Evolutionary conservation across 345 rosid species (phyloP).

Genomic region (Iberis pinnata): DNA sequence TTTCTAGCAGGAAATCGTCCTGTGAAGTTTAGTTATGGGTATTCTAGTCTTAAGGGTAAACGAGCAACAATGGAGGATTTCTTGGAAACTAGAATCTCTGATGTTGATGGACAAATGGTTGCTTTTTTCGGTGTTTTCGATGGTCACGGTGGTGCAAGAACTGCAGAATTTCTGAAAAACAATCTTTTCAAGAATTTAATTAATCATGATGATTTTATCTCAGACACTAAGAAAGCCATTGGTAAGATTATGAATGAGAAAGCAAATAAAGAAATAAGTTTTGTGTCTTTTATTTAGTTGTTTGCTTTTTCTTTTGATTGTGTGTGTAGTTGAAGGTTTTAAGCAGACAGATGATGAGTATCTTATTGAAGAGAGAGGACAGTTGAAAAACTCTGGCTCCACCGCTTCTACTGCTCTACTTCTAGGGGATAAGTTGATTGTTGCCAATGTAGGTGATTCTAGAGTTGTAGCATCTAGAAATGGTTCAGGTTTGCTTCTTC

Average conservation of each 20-base stretch:
- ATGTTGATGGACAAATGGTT: slow-evolving; percentile 90
- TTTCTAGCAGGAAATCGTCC: slow-evolving; percentile 36
- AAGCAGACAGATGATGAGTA: slow-evolving; percentile 80
- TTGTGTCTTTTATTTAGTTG: not conserved
- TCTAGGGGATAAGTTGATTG: slow-evolving; percentile 77
- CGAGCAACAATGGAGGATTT: slow-evolving; percentile 96
- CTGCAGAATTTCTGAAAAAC: slow-evolving; percentile 87
- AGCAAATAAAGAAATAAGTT: not conserved
- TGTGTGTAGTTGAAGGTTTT: slow-evolving; percentile 76
- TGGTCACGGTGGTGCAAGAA: slow-evolving; percentile 97
- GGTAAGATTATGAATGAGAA: slow-evolving; percentile 42
- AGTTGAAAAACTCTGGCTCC: slow-evolving; percentile 86
- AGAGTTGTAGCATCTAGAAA: slow-evolving; percentile 89
- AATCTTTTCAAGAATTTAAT: slow-evolving; percentile 86
- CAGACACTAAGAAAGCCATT: slow-evolving; percentile 87
- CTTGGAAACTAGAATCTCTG: slow-evolving; percentile 89
- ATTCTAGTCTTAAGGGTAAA: slow-evolving; percentile 87
- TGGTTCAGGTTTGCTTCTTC: slow-evolving; percentile 51
- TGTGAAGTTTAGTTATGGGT: slow-evolving; percentile 94
- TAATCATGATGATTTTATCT: slow-evolving; percentile 66
- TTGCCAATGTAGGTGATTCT: slow-evolving; percentile 97
- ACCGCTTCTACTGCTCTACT: slow-evolving; percentile 94
- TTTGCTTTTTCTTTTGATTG: not conserved
- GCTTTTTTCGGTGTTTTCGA: slow-evolving; percentile 98
- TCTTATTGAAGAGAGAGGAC: slow-evolving; percentile 71